Conservation (phyloP, 2,329 filamentous ascomycete genomes). For the Boeremia exigua region DNA sequence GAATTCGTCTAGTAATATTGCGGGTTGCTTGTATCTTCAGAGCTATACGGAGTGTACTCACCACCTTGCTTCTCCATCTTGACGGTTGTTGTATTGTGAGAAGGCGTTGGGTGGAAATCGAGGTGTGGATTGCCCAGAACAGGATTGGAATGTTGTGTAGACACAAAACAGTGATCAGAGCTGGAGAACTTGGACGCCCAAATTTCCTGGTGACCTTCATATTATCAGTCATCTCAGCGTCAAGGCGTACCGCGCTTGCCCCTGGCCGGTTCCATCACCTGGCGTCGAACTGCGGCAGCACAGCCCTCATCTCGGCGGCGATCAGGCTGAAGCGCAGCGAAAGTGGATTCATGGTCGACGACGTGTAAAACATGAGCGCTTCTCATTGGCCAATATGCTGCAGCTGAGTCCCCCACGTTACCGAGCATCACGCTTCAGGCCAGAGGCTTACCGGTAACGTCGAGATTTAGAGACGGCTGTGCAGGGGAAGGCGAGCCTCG, state of each 20-base stretch:
- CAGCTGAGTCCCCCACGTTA: background rate
- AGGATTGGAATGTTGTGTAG: background rate
- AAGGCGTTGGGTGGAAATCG: background rate
- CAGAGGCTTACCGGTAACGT: conserved; percentile 1
- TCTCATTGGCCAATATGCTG: background rate
- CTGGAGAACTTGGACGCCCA: background rate
- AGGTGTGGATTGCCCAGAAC: background rate
- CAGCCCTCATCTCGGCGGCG: conserved; percentile 25
- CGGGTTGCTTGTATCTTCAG: background rate
- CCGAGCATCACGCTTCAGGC: background rate
- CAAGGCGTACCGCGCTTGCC: conserved; percentile 24
- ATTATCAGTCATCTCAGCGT: background rate
- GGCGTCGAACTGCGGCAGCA: conserved; percentile 16
- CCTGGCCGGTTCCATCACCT: background rate
- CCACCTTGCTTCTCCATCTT: conserved; percentile 47
- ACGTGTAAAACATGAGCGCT: background rate
- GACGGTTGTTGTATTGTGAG: conserved; percentile 1
- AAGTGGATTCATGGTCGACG: background rate
- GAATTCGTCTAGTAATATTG: too few species aligned
- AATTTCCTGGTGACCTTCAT: conserved; percentile 14
- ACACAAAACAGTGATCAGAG: background rate
- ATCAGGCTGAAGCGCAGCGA: conserved; percentile 10
- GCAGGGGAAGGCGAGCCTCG: conserved; percentile 33
- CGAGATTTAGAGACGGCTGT: background rate
- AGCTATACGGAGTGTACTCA: conserved; percentile 22